Conservation (phyloP, 148 eudicot species). For the Camellia japonica region DNA sequence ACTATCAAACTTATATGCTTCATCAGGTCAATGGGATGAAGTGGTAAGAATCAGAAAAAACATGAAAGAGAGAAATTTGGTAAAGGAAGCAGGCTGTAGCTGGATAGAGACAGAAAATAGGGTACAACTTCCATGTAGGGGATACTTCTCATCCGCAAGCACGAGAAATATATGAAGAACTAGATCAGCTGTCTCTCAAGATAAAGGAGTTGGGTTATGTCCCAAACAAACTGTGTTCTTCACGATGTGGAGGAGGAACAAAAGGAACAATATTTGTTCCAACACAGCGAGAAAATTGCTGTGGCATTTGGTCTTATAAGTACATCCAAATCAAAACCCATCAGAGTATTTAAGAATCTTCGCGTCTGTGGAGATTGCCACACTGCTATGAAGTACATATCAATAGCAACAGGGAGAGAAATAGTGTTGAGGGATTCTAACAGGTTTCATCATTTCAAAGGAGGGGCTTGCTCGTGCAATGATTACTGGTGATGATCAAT, state of each 20-base stretch:
- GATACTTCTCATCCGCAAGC: conserved; percentile 58
- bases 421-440: conserved; percentile 62
- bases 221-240: conserved; percentile 56
- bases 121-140: conserved; percentile 61
- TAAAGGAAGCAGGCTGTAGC: conserved; percentile 72
- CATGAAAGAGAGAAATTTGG: conserved; percentile 59
- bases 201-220: conserved; percentile 65
- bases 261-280: conserved; percentile 56
- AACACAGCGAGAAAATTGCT: conserved; percentile 74
- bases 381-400: conserved; percentile 56
- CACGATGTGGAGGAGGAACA: conserved; percentile 67
- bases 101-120: conserved; percentile 56
- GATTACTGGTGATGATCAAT: conserved; percentile 51
- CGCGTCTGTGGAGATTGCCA: conserved; percentile 67
- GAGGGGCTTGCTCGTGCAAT: conserved; percentile 62
- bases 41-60: conserved; percentile 40
- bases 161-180: conserved; percentile 44
- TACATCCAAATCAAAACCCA: conserved; percentile 41
- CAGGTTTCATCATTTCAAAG: conserved; percentile 58
- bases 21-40: conserved; percentile 45
- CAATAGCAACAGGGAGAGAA: conserved; percentile 50
- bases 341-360: conserved; percentile 59
- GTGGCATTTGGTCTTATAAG: conserved; percentile 74
- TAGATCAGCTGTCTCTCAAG: conserved; percentile 32
- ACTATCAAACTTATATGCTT: conserved; percentile 58